Evolutionary conservation across 2,329 filamentous ascomycete genomes (phyloP).

Genomic region (Sporothrix inflata): DNA sequence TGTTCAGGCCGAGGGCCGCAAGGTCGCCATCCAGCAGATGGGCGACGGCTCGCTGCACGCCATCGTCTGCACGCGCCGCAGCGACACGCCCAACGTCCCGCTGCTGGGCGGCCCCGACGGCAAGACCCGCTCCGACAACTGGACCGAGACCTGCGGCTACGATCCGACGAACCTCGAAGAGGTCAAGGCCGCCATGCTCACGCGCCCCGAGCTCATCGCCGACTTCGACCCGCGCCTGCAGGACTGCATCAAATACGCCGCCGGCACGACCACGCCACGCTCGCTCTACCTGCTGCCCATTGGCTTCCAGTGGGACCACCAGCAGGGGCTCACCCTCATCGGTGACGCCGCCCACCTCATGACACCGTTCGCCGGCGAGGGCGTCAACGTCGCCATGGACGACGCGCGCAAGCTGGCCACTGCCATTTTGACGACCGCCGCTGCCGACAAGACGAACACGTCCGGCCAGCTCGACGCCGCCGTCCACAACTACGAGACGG

Average conservation of each 20-base stretch:
- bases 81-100: conserved; percentile 40
- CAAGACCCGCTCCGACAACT: conserved; percentile 38
- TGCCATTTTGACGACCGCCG: conserved; percentile 44
- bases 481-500: conserved; percentile 45
- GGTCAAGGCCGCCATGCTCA: conserved; percentile 45
- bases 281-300: conserved; percentile 59
- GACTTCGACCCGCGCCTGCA: conserved; percentile 51
- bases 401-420: conserved; percentile 56
- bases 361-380: conserved; percentile 61
- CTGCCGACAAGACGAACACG: neutral
- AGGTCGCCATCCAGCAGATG: conserved; percentile 49
- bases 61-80: conserved; percentile 44
- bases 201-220: conserved; percentile 38
- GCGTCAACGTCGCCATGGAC: conserved; percentile 60
- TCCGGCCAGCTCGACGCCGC: conserved; percentile 38
- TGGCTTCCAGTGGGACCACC: conserved; percentile 52
- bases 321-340: conserved; percentile 55
- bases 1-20: conserved; percentile 47
- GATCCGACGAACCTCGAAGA: conserved; percentile 47
- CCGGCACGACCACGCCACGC: conserved; percentile 46
- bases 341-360: conserved; percentile 65
- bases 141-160: conserved; percentile 49
- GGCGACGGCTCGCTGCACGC: conserved; percentile 52
- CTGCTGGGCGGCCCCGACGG: conserved; percentile 40
- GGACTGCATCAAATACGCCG: conserved; percentile 47